A percentile compares a stretch with the other conserved stretches of the same genome.
These are phyloP conservation scores for Talaromyces sp. DNA, from an alignment of 2,329 filamentous ascomycete species.

Conservation along the genomic window DNA sequence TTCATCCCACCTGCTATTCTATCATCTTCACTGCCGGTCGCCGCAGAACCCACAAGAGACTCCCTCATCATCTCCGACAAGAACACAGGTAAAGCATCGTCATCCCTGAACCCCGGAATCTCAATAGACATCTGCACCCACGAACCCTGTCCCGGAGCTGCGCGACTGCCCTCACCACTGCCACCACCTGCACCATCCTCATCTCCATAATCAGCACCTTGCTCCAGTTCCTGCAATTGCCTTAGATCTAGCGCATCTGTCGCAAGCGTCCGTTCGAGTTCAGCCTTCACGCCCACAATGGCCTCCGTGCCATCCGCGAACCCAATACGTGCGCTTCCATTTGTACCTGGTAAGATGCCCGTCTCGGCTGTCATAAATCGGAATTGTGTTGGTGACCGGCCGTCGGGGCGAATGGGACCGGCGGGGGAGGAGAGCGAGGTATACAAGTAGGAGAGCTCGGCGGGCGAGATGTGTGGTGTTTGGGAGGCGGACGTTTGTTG, in stretches of 20 bases:
- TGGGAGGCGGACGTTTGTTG: conserved; percentile 55
- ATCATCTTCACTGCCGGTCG: conserved; percentile 65
- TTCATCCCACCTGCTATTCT: conserved; percentile 64
- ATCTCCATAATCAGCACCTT: conserved; percentile 20
- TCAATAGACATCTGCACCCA: conserved; percentile 93
- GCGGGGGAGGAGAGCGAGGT: conserved; percentile 73
- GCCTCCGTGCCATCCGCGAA: conserved; percentile 95
- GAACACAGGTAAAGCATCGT: conserved; percentile 85
- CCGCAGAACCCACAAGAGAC: conserved; percentile 67
- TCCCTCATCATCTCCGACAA: conserved; percentile 84
- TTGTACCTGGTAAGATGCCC: conserved; percentile 80
- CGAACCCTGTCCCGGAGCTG: conserved; percentile 49
- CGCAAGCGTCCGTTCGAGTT: conserved; percentile 70
- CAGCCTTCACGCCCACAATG: conserved; percentile 90
- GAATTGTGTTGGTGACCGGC: conserved; percentile 77
- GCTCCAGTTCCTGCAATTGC: conserved; percentile 39
- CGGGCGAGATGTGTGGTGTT: conserved; percentile 73
- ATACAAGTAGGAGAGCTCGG: conserved; percentile 94
- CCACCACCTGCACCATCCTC: conserved; percentile 23
- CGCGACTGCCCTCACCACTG: conserved; percentile 25
- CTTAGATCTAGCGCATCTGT: conserved; percentile 35
- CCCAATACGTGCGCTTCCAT: conserved; percentile 88
- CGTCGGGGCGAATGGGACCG: conserved; percentile 79
- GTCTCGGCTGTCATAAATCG: conserved; percentile 86
- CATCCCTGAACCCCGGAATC: conserved; percentile 84